Evolutionary conservation across 1,139 yeast genomes (phyloP).

Genomic region (Saccharomyces hybrid): DNA sequence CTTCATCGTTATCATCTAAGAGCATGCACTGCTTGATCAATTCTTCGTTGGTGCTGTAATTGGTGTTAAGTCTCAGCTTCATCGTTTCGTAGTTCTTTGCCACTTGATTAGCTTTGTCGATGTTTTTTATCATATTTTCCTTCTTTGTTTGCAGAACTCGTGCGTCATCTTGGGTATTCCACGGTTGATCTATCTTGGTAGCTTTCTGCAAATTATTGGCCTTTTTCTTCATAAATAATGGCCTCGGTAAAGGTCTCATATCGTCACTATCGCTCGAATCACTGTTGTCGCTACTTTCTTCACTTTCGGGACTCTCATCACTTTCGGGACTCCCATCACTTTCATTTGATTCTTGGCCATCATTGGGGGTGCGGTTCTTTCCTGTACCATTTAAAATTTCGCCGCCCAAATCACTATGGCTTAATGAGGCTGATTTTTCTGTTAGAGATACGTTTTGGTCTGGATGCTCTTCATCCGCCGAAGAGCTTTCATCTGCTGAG

Average conservation of each 20-base stretch:
- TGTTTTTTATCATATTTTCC: slow-evolving; percentile 11
- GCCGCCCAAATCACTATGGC: background rate
- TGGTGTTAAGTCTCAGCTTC: slow-evolving; percentile 8
- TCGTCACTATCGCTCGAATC: slow-evolving; percentile 13
- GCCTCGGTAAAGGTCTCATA: slow-evolving; percentile 19
- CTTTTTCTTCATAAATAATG: slow-evolving; percentile 21
- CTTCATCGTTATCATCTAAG: slow-evolving; percentile 24
- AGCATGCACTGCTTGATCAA: slow-evolving; percentile 15
- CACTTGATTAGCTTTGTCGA: slow-evolving; percentile 15
- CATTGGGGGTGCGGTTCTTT: background rate
- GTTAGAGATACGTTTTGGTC: background rate
- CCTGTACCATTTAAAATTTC: background rate
- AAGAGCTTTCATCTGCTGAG: slow-evolving; percentile 1
- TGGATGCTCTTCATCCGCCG: background rate
- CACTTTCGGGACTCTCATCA: background rate
- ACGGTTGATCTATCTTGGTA: background rate
- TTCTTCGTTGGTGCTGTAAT: slow-evolving; percentile 24
- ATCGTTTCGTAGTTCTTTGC: slow-evolving; percentile 9
- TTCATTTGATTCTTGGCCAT: background rate
- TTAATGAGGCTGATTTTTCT: background rate
- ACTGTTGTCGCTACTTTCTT: slow-evolving; percentile 6
- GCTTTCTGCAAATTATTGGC: background rate
- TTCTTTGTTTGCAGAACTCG: slow-evolving; percentile 5
- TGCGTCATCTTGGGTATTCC: background rate
- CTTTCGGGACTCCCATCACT: slow-evolving; percentile 1